Evolutionary conservation across 139 green algal genomes (phyloP), one percentile per base, ranked within the genome.

Genomic region (Chlamydomonas sphaeroides): DNA sequence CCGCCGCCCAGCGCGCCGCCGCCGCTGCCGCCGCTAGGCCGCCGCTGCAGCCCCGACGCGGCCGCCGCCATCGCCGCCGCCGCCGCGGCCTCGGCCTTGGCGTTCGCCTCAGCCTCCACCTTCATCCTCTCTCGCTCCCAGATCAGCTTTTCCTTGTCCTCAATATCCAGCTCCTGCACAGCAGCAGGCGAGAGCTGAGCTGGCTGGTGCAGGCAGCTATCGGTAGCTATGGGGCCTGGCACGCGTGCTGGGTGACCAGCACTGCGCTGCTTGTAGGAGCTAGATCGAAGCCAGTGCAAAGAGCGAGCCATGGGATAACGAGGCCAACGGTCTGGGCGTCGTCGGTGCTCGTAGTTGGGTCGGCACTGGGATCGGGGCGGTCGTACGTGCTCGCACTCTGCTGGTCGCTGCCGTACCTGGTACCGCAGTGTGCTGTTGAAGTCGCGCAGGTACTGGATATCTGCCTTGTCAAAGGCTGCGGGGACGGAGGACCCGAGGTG

Each of bases 401-500:
- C 25, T 35, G 20, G 17, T 33, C 30, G 35, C 39, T 36, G n/a
- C 49, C n/a, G 68, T 59, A 63, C 84, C 68, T 88, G 69, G 42
- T 81, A 63, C 30, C 62, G 48, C 51, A 82, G 38, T 18, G 45
- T 35, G 5, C 80, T 68, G 36, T 85, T 88, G 76, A 85, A 85
- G 36, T 88, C 84, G 4, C 59, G 38, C 26, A 88, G n/a, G 62
- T 85, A 88, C 26, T 76, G 76, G 17, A 85, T 48, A n/a, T 88
- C 84, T 39, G 71, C 61, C 62, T 75, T 80, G 66, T 83, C 81
- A 35, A 72, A 78, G 23, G 81, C 81, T 86, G 63, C 14, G 53
- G 53, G n/a, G 30, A 11, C 6, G 39, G 48, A 18, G 11, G 10
- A 49, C 10, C 17, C 8, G 30, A 63, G 45, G 11, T 10, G 11